These are phyloP conservation scores for Earliella scabrosa DNA, from an alignment of 1,284 basidiomycete species.

Conservation along the genomic window DNA sequence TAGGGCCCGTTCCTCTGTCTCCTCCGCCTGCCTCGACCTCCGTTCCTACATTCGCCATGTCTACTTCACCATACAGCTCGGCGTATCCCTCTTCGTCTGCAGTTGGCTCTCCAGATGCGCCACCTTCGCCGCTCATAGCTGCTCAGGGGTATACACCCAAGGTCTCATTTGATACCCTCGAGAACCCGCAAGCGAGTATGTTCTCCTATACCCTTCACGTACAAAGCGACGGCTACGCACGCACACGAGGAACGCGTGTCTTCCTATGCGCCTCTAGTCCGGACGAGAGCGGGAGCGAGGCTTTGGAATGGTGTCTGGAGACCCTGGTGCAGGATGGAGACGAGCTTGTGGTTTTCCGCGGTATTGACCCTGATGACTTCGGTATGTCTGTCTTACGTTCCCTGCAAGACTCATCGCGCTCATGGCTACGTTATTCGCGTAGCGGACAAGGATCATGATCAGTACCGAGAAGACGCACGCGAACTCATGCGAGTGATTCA, in stretches of 20 bases:
- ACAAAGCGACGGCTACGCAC: slow-evolving; percentile 83
- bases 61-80: slow-evolving; percentile 17
- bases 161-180: slow-evolving; percentile 70
- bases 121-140: slow-evolving; percentile 33
- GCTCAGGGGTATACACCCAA: slow-evolving; percentile 75
- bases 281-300: slow-evolving; percentile 86
- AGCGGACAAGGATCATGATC: slow-evolving; percentile 78
- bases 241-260: slow-evolving; percentile 83
- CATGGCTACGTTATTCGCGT: not conserved
- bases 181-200: slow-evolving; percentile 44
- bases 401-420: not conserved
- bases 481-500: slow-evolving; percentile 84
- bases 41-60: slow-evolving; percentile 6
- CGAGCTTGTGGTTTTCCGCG: slow-evolving; percentile 91
- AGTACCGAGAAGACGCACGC: slow-evolving; percentile 87
- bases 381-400: slow-evolving; percentile 44
- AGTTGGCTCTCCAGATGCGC: slow-evolving; percentile 13
- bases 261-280: slow-evolving; percentile 91
- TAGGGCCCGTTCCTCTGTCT: slow-evolving; percentile 21
- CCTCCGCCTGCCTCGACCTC: slow-evolving; percentile 16
- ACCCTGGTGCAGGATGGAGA: slow-evolving; percentile 91
- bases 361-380: slow-evolving; percentile 85
- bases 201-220: slow-evolving; percentile 75
- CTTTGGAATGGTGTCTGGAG: slow-evolving; percentile 90
- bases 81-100: slow-evolving; percentile 15